Evolutionary conservation across 2,329 filamentous ascomycete genomes (phyloP).

Genomic region (Colletotrichum viniferum): DNA sequence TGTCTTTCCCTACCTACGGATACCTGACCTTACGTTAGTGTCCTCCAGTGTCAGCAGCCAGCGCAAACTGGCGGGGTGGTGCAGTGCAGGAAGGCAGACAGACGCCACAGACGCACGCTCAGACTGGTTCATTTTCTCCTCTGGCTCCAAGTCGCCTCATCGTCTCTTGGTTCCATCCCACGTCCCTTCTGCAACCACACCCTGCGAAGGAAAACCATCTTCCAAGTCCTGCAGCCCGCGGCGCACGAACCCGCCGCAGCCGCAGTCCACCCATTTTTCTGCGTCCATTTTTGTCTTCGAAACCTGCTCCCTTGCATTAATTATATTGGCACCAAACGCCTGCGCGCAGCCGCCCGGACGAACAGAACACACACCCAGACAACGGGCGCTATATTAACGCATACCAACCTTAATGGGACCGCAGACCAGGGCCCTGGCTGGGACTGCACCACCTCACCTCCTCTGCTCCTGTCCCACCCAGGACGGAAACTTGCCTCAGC

Average conservation of each 20-base stretch:
- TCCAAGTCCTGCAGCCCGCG: not conserved
- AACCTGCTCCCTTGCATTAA: not conserved
- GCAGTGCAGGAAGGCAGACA: not conserved
- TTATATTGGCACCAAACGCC: not conserved
- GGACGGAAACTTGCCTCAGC: not conserved
- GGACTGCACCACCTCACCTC: not conserved
- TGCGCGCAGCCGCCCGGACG: not conserved
- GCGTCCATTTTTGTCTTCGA: not conserved
- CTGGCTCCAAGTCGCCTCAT: not conserved
- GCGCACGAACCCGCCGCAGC: not conserved
- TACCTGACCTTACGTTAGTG: not conserved
- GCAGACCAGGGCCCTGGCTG: constrained; percentile 7
- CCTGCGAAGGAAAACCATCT: not conserved
- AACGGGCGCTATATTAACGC: constrained; percentile 1
- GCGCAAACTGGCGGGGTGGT: not conserved
- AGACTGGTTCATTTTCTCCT: not conserved
- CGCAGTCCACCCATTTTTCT: not conserved
- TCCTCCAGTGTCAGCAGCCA: not conserved
- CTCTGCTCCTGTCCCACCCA: not conserved
- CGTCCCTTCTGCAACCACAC: constrained; percentile 9
- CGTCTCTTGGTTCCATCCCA: not conserved
- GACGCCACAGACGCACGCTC: constrained; percentile 1
- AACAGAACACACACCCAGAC: not conserved
- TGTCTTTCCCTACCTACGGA: not conserved
- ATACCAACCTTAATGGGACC: constrained; percentile 14